phyloP scores from a whole-genome alignment of 352 stramenopile genomes.

The Salisapilia sapeloensis region DNA sequence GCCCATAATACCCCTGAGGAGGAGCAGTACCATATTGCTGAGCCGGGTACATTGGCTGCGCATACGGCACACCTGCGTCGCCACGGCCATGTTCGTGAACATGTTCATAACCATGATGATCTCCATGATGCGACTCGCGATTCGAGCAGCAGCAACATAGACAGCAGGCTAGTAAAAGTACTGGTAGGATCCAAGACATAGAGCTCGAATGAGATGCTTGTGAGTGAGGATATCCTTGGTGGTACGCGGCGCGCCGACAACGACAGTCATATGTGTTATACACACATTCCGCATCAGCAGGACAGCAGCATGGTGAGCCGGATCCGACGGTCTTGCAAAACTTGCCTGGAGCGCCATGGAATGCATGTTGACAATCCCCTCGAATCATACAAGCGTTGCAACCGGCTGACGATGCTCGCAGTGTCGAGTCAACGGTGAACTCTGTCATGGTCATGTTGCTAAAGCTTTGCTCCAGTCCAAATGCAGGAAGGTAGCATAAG shows the following conservation, averaged over 20 bases:
- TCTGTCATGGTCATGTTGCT: conserved; percentile 10
- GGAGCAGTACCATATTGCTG: conserved; percentile 20
- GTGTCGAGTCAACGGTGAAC: conserved; percentile 12
- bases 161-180: conserved; percentile 25
- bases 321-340: conserved; percentile 43
- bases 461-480: too few species aligned
- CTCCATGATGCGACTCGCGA: too few species aligned
- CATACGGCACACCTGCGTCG: conserved; percentile 12
- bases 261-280: conserved; percentile 39
- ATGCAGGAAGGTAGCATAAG: too few species aligned
- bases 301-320: conserved; percentile 43
- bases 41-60: conserved; percentile 11
- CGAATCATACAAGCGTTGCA: conserved; percentile 43
- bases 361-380: conserved; percentile 41
- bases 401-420: conserved; percentile 30
- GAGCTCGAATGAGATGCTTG: conserved; percentile 6
- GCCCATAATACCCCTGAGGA: conserved; percentile 1
- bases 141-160: conserved; percentile 35
- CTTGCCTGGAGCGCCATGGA: conserved; percentile 30
- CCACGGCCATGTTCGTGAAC: background rate
- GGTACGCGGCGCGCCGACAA: conserved; percentile 11
- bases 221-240: conserved; percentile 7
- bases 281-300: conserved; percentile 30
- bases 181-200: conserved; percentile 16
- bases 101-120: conserved; percentile 5